Evolutionary conservation across 768 basidiomycete species (phyloP).

Genomic region (Rhizopogon vesiculosus): DNA sequence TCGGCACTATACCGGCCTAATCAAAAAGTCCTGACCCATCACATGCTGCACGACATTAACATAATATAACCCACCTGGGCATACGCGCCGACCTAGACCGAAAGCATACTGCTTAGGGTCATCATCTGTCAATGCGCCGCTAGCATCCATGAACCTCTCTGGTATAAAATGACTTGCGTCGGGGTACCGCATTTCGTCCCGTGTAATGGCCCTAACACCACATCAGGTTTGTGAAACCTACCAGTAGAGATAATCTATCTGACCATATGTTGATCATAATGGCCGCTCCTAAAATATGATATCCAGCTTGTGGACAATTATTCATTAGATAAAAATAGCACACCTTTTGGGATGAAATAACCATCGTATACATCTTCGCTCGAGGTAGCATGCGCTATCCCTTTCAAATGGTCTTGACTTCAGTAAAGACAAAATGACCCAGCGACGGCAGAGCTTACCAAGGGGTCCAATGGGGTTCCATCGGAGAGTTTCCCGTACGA

Average conservation of each 20-base stretch:
- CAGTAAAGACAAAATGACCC: not conserved
- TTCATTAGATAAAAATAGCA: not conserved
- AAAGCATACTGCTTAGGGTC: slow-evolving; percentile 1
- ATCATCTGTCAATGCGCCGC: slow-evolving; percentile 1
- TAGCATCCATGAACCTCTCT: slow-evolving; percentile 8
- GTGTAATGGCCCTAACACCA: slow-evolving; percentile 2
- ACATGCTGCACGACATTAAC: no score
- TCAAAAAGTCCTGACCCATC: no score
- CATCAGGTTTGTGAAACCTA: not conserved
- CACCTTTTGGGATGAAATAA: slow-evolving; percentile 23
- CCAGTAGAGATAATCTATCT: not conserved
- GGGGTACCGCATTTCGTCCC: not conserved
- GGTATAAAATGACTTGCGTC: slow-evolving; percentile 10
- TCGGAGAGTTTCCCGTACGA: not conserved
- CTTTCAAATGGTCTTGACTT: not conserved
- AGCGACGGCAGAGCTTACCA: not conserved
- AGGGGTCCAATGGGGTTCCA: not conserved
- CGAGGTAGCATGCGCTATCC: not conserved
- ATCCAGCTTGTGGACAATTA: no score
- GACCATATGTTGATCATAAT: not conserved
- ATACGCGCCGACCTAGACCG: slow-evolving; percentile 10
- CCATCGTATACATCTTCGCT: slow-evolving; percentile 35
- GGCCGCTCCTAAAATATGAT: not conserved
- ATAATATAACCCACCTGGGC: not conserved
- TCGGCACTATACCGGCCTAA: slow-evolving; percentile 1